These are phyloP conservation scores for Stemphylium lycopersici DNA, from an alignment of 2,329 filamentous ascomycete species.

Conservation along the genomic window DNA sequence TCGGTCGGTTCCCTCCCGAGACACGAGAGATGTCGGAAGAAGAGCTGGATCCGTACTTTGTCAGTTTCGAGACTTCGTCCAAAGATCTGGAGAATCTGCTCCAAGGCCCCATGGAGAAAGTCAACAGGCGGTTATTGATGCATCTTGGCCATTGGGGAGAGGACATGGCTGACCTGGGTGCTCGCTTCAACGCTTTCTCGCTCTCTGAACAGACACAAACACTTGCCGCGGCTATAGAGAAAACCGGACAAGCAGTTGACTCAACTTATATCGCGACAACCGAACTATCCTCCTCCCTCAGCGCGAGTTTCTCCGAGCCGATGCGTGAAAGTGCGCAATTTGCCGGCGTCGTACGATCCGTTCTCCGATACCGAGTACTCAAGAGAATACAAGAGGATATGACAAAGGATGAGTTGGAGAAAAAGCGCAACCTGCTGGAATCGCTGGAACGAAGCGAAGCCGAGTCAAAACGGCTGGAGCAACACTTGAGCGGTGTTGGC, in stretches of 20 bases:
- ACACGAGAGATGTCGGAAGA: conserved; percentile 79
- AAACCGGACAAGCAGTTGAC: conserved; percentile 91
- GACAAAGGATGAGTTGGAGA: conserved; percentile 89
- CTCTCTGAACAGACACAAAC: conserved; percentile 89
- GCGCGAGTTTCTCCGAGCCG: conserved; percentile 92
- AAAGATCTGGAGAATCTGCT: conserved; percentile 88
- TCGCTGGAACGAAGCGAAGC: conserved; percentile 92
- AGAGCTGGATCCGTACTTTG: conserved; percentile 94
- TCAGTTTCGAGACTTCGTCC: conserved; percentile 88
- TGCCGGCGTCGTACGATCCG: conserved; percentile 87
- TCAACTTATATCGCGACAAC: conserved; percentile 95
- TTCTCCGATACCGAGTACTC: conserved; percentile 85
- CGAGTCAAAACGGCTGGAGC: conserved; percentile 90
- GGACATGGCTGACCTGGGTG: conserved; percentile 90
- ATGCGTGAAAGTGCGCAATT: conserved; percentile 99
- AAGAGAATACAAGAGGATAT: conserved; percentile 98
- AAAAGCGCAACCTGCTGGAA: conserved; percentile 82
- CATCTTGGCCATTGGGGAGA: conserved; percentile 83
- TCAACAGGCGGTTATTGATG: conserved; percentile 85
- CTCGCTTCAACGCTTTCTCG: conserved; percentile 96
- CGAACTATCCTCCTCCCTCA: conserved; percentile 85
- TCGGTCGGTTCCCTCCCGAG: conserved; percentile 82
- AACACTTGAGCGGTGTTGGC: conserved; percentile 81
- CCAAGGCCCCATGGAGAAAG: conserved; percentile 94
- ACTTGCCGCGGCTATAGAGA: conserved; percentile 90